phyloP scores from a whole-genome alignment of 192 early-diverging fungal species.

The Backusella sp. region DNA sequence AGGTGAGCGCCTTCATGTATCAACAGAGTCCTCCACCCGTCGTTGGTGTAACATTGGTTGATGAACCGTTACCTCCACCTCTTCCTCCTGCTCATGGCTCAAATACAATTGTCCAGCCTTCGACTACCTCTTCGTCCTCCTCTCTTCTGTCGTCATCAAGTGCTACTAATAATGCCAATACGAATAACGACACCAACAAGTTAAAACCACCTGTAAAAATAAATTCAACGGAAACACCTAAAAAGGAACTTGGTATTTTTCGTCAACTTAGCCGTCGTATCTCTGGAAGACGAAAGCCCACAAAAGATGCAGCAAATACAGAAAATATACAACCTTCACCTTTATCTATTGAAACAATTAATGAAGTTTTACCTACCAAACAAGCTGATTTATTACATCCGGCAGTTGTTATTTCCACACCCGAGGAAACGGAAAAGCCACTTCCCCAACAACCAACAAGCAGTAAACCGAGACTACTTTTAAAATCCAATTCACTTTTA shows the following conservation, averaged over 20 bases:
- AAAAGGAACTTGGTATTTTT: constrained; percentile 9
- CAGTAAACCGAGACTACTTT: not conserved
- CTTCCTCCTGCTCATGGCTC: not conserved
- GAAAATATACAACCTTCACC: not conserved
- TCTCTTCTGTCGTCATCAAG: not conserved
- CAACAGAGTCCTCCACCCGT: not conserved
- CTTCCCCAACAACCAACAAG: not conserved
- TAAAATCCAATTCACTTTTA: not conserved
- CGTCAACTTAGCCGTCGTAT: not conserved
- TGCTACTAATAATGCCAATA: not conserved
- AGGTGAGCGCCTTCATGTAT: constrained; percentile 14
- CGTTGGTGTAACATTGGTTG: not conserved
- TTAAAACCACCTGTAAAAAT: not conserved
- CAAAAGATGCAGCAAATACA: not conserved
- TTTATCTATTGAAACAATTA: not conserved
- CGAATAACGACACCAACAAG: not conserved
- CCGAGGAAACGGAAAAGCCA: not conserved
- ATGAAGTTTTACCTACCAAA: not conserved
- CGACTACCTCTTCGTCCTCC: not conserved
- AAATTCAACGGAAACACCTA: not conserved
- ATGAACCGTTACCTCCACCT: not conserved
- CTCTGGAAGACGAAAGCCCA: not conserved
- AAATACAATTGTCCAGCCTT: not conserved
- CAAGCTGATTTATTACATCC: not conserved
- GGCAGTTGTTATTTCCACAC: not conserved